Conservation (phyloP, 2,329 filamentous ascomycete species). For the Tolypocladium inflatum region DNA sequence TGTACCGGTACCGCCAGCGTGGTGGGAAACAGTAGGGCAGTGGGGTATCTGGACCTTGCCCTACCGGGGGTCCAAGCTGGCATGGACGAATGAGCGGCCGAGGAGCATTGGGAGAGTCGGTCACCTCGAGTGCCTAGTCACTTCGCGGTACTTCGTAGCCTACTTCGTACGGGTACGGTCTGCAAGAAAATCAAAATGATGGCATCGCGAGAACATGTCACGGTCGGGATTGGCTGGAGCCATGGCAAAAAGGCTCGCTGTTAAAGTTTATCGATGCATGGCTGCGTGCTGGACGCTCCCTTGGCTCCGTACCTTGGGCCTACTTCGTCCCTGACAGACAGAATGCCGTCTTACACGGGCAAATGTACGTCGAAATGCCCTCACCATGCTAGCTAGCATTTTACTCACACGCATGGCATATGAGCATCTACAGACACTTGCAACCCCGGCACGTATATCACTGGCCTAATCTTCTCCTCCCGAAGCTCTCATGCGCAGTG, state of each 20-base stretch:
- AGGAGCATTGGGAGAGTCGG: not conserved
- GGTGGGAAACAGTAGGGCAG: too few species aligned
- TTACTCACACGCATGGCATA: not conserved
- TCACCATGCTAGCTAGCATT: not conserved
- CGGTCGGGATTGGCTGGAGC: too few species aligned
- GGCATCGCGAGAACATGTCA: not conserved
- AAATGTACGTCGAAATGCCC: not conserved
- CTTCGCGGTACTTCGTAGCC: too few species aligned
- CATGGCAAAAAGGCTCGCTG: too few species aligned
- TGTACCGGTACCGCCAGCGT: conserved; percentile 6
- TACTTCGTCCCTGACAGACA: too few species aligned
- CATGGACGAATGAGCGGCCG: not conserved
- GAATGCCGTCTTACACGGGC: not conserved
- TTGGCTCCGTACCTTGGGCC: too few species aligned
- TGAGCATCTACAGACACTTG: not conserved
- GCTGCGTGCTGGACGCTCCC: not conserved
- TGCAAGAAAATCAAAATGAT: not conserved
- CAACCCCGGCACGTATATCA: not conserved
- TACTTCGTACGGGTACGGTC: not conserved
- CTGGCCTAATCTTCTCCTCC: not conserved
- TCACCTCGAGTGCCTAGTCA: not conserved
- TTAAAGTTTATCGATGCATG: not conserved
- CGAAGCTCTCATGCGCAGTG: not conserved
- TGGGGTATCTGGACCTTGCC: not conserved
- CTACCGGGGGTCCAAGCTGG: not conserved